These are phyloP conservation scores for Calocybe cyanea DNA, from an alignment of 768 basidiomycete species.

Conservation along the genomic window DNA sequence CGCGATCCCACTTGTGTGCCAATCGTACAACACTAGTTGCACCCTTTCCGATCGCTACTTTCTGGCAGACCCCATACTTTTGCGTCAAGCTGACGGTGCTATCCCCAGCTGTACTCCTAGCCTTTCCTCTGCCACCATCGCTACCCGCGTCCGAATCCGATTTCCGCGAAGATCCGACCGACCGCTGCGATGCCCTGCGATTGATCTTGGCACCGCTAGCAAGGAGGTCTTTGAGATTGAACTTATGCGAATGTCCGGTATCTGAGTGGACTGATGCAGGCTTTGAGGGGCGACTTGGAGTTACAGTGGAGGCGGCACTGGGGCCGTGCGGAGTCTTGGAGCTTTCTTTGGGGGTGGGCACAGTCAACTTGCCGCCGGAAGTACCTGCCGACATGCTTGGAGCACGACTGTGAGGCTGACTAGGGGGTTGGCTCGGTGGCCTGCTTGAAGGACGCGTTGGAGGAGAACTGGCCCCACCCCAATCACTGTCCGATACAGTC, in stretches of 20 bases:
- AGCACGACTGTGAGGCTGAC: constrained; percentile 43
- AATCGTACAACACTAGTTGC: constrained; percentile 96
- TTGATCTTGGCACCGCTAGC: constrained; percentile 69
- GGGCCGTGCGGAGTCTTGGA: constrained; percentile 19
- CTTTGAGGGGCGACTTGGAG: constrained; percentile 24
- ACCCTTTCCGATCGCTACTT: constrained; percentile 95
- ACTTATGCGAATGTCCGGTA: constrained; percentile 62
- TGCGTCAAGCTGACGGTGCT: constrained; percentile 52
- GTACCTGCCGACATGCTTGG: constrained; percentile 44
- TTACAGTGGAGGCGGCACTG: constrained; percentile 13
- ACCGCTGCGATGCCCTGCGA: constrained; percentile 66
- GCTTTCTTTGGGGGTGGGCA: constrained; percentile 14
- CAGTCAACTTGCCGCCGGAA: constrained; percentile 31
- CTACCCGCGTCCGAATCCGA: constrained; percentile 61
- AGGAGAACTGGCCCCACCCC: constrained; percentile 48
- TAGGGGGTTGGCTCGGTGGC: constrained; percentile 57
- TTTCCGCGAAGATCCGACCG: constrained; percentile 55
- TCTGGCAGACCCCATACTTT: constrained; percentile 97
- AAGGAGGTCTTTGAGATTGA: constrained; percentile 81
- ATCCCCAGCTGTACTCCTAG: constrained; percentile 40
- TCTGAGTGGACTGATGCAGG: constrained; percentile 48
- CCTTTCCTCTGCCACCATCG: constrained; percentile 20
- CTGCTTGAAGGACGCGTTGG: constrained; percentile 48
- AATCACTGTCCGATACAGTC: constrained; percentile 54
- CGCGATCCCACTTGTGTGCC: constrained; percentile 98